These are phyloP conservation scores for Tinospora cordifolia DNA, from an alignment of 164 flowering plant genomes.

Conservation along the genomic window DNA sequence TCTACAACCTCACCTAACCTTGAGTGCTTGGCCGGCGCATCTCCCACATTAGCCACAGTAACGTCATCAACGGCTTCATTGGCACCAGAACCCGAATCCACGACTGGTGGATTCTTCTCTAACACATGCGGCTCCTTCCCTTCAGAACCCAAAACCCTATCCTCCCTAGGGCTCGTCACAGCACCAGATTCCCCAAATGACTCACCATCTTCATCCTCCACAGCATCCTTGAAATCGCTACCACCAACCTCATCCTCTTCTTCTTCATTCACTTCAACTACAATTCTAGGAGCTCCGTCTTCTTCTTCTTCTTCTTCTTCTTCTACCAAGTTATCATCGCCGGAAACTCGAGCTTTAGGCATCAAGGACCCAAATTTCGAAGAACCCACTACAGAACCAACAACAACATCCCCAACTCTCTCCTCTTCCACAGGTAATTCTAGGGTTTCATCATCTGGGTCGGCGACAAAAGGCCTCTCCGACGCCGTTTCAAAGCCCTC, in stretches of 20 bases:
- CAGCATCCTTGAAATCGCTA: background rate
- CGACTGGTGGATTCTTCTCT: background rate
- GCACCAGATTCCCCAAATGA: background rate
- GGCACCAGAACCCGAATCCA: conserved; percentile 1
- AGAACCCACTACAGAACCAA: too few species aligned
- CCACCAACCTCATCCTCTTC: conserved; percentile 8
- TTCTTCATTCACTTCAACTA: too few species aligned
- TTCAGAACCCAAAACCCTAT: conserved; percentile 14
- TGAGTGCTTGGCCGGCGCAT: conserved; percentile 8
- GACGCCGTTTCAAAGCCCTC: conserved; percentile 56
- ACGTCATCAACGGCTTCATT: conserved; percentile 3
- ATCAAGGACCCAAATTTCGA: background rate
- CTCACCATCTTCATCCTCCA: conserved; percentile 3
- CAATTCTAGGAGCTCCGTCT: background rate
- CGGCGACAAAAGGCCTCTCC: conserved; percentile 34
- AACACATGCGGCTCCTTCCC: background rate
- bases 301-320: background rate
- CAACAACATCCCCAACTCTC: background rate
- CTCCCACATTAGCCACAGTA: conserved; percentile 3
- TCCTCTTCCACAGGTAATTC: conserved; percentile 17
- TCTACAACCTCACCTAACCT: conserved; percentile 6
- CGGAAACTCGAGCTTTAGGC: background rate
- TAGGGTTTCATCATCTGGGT: conserved; percentile 28
- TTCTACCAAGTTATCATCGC: background rate
- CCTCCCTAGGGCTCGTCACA: background rate